These are phyloP conservation scores for Podospora tetraspora DNA, from an alignment of 495 filamentous ascomycete species.

Conservation along the genomic window DNA sequence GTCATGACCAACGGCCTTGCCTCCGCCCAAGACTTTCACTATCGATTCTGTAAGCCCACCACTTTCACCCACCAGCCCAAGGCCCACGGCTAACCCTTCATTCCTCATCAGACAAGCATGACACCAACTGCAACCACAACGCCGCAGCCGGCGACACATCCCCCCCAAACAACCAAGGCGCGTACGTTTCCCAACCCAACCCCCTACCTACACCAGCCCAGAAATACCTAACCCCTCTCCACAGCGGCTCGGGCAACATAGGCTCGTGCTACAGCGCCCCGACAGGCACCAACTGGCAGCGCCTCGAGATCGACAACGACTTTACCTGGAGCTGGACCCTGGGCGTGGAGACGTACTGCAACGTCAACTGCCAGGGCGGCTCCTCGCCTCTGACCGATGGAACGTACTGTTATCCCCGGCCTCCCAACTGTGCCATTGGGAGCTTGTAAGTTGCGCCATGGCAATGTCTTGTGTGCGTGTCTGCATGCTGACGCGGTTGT, in stretches of 20 bases:
- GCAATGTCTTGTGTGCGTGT: no score
- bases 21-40: background rate
- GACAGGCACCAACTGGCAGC: background rate
- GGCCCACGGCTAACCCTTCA: no score
- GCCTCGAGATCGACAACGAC: constrained; percentile 4
- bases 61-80: background rate
- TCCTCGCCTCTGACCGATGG: background rate
- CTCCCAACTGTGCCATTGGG: no score
- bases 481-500: no score
- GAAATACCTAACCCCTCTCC: no score
- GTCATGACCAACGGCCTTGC: background rate
- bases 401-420: no score
- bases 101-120: background rate
- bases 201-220: no score
- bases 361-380: background rate
- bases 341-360: background rate
- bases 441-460: no score
- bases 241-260: background rate
- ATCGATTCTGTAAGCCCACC: background rate
- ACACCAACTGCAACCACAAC: background rate
- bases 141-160: background rate
- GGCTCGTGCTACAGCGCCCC: background rate
- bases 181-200: background rate
- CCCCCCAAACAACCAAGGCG: background rate
- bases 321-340: background rate